These are phyloP conservation scores for Lepidium sativum DNA, from an alignment of 345 rosid genomes.

Conservation along the genomic window DNA sequence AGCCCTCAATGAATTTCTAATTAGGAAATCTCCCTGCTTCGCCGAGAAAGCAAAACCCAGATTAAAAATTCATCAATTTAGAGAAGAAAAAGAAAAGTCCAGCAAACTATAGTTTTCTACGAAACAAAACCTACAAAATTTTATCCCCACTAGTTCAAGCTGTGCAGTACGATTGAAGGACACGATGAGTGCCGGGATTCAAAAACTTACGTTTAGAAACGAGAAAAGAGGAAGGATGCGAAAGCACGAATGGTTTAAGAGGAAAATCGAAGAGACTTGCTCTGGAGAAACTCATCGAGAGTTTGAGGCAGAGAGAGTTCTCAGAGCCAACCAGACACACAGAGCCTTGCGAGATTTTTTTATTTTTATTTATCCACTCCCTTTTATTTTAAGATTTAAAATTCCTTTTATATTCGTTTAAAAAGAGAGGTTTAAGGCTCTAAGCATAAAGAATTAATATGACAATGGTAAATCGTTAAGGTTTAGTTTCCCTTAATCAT, in stretches of 20 bases:
- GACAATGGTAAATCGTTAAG: too few species aligned
- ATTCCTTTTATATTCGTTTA: too few species aligned
- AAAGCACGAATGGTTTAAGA: constrained; percentile 14
- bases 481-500: not conserved
- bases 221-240: constrained; percentile 1
- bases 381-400: too few species aligned
- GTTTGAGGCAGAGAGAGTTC: not conserved
- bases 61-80: not conserved
- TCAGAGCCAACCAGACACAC: not conserved
- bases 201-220: constrained; percentile 12
- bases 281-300: constrained; percentile 20
- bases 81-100: not conserved
- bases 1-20: not conserved
- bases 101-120: not conserved
- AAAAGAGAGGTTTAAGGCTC: too few species aligned
- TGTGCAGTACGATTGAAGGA: not conserved
- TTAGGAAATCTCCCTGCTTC: not conserved
- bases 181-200: not conserved
- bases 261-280: constrained; percentile 4
- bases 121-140: not conserved
- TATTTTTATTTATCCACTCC: too few species aligned
- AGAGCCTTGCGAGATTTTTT: not conserved
- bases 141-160: not conserved
- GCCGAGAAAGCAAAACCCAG: constrained; percentile 8
- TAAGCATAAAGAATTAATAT: too few species aligned